phyloP scores from a whole-genome alignment of 495 filamentous ascomycete species.

The Neurospora tetraspora region DNA sequence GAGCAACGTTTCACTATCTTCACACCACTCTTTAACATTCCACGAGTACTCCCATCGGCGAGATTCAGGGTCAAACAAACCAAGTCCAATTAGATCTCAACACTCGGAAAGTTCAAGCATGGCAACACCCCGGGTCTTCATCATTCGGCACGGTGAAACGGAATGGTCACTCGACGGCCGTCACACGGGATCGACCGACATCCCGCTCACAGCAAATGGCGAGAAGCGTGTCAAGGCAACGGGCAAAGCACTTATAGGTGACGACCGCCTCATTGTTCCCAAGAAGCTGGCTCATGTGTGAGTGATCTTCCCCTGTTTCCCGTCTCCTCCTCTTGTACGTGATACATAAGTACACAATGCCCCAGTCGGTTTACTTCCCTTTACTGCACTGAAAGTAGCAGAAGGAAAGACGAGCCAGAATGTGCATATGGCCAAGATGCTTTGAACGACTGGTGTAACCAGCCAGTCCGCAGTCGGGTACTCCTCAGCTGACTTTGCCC shows the following conservation, averaged over 20 bases:
- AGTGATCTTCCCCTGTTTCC: constrained; percentile 12
- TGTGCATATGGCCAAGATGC: not conserved
- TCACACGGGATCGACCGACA: constrained; percentile 81
- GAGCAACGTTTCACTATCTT: not conserved
- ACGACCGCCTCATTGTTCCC: constrained; percentile 79
- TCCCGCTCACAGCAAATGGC: constrained; percentile 77
- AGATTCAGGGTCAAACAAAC: not conserved
- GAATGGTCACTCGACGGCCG: constrained; percentile 93
- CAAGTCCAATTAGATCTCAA: not conserved
- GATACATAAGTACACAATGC: not conserved
- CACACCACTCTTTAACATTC: not conserved
- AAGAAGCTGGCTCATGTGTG: constrained; percentile 66
- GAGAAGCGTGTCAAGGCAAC: constrained; percentile 77
- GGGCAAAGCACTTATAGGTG: constrained; percentile 70
- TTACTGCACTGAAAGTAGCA: not conserved
- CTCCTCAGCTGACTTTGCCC: not conserved
- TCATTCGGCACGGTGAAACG: constrained; percentile 88
- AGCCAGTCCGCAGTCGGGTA: not conserved
- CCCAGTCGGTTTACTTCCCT: not conserved
- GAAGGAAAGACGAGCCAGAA: not conserved
- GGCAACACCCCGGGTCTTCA: constrained; percentile 72
- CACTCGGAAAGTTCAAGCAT: constrained; percentile 12
- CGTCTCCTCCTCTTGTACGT: not conserved
- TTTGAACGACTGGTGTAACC: not conserved
- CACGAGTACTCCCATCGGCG: not conserved